Evolutionary conservation across 805 yeast genomes (phyloP), one percentile per base, ranked within the genome.

Genomic region (Hanseniaspora clermontiae): DNA sequence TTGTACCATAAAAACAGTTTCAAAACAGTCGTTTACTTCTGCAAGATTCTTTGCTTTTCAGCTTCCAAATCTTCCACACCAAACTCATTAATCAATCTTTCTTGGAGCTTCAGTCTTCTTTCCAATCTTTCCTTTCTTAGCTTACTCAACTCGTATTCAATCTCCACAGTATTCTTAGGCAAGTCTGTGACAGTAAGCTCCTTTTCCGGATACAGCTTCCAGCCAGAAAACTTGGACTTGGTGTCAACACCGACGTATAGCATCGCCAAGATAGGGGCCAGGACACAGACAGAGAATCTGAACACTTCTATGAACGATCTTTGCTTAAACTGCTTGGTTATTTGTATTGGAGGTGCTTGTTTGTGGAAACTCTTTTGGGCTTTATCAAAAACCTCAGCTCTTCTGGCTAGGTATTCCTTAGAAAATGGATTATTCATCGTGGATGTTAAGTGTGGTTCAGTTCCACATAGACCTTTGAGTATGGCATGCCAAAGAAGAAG

Each of bases 181-280:
- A 90, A 83, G 70, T 87, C 84, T 67, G 90, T 89, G 62, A 88
- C 75, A 2, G 96, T 84, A n/a, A 17, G 34, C 43, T 85, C 84
- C 43, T 96, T 96, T 68, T 89, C 97, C 2, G 97, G 97, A 95
- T 96, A 89, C 70, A 87, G 90, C 20, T 96, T 96, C 9, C 95
- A 95, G 49, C 89, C 82, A 65, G 88, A 87, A 68, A 90, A 81
- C 72, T 88, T 90, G 63, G 76, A 79, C 68, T 90, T 95, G 1
- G 97, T 84, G 63, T 90, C 90, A 42, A 84, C 78, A 66, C 97
- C 97, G 47, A 88, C 90, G 63, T 84, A 90, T 70, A 87, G 84
- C 97, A 90, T 90, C 65, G 88, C 84, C n/a, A 80, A 77, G 49
- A 90, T 85, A 0, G 97, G 97, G 0, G 95, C 80, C 62, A 88